Conservation (phyloP, 2,329 filamentous ascomycete genomes). For the Colletotrichum neosansevieriae region DNA sequence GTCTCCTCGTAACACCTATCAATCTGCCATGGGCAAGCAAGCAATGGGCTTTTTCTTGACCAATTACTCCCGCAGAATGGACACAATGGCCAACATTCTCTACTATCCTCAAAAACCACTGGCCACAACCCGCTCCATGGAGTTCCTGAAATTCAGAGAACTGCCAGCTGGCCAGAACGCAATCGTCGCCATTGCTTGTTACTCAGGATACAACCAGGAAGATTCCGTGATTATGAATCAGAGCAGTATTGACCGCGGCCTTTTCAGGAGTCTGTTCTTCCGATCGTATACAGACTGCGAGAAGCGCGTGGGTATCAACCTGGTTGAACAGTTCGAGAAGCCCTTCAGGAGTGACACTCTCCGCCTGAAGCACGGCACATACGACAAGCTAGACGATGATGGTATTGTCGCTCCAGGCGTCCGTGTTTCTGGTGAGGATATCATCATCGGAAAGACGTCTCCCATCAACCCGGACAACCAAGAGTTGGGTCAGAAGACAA, state of each 20-base stretch:
- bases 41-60: slow-evolving; percentile 99
- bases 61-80: slow-evolving; percentile 97
- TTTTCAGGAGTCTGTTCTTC: slow-evolving; percentile 98
- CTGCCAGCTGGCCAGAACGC: slow-evolving; percentile 97
- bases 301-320: slow-evolving; percentile 93
- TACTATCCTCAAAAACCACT: slow-evolving; percentile 99
- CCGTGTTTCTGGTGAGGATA: slow-evolving; percentile 95
- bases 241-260: slow-evolving; percentile 95
- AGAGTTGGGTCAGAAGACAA: slow-evolving; percentile 92
- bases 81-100: slow-evolving; percentile 99
- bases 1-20: slow-evolving; percentile 98
- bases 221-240: slow-evolving; percentile 99
- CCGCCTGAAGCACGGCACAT: slow-evolving; percentile 92
- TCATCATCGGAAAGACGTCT: slow-evolving; percentile 98
- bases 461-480: slow-evolving; percentile 93
- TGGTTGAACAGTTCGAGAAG: slow-evolving; percentile 96
- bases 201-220: slow-evolving; percentile 99
- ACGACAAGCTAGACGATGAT: slow-evolving; percentile 97
- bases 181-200: slow-evolving; percentile 96
- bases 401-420: slow-evolving; percentile 94
- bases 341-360: slow-evolving; percentile 89
- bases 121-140: slow-evolving; percentile 96
- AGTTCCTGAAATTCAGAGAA: slow-evolving; percentile 98
- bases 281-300: slow-evolving; percentile 97
- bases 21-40: slow-evolving; percentile 99